These are phyloP conservation scores for Lathyrus tuberosus DNA, from an alignment of 306 rosid species.

Conservation along the genomic window DNA sequence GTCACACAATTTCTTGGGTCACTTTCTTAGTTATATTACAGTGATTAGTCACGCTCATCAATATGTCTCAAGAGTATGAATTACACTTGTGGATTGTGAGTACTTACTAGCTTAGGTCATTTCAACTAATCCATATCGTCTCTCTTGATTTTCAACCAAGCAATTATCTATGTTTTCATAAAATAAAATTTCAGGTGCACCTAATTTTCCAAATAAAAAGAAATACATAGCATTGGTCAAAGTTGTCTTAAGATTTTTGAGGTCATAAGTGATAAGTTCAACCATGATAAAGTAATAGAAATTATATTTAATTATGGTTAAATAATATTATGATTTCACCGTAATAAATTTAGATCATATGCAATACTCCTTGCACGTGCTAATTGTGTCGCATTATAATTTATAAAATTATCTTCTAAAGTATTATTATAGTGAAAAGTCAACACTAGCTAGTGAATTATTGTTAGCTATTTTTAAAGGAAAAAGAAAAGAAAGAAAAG, in stretches of 20 bases:
- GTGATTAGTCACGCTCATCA: slow-evolving; percentile 15
- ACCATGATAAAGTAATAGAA: no score
- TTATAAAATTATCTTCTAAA: not conserved
- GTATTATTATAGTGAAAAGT: no score
- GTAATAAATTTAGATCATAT: no score
- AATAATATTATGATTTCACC: no score
- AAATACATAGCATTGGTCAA: not conserved
- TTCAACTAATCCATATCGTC: slow-evolving; percentile 46
- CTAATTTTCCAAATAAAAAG: not conserved
- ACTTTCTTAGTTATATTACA: slow-evolving; percentile 20
- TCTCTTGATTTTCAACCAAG: slow-evolving; percentile 42
- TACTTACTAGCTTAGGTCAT: slow-evolving; percentile 29
- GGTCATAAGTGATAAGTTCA: no score
- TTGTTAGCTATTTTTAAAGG: no score
- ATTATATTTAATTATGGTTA: no score
- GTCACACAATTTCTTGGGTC: slow-evolving; percentile 29
- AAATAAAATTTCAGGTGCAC: not conserved
- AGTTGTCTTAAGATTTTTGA: no score
- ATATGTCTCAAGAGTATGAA: slow-evolving; percentile 19
- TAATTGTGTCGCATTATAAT: not conserved
- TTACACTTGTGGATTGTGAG: slow-evolving; percentile 15
- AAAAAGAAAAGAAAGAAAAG: no score
- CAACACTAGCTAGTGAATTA: no score
- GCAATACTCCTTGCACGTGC: no score
- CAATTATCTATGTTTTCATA: not conserved